A percentile compares a stretch with the other conserved stretches of the same genome.
phyloP scores from a whole-genome alignment of 2,329 filamentous ascomycete genomes.

The Cytospora piceicola region DNA sequence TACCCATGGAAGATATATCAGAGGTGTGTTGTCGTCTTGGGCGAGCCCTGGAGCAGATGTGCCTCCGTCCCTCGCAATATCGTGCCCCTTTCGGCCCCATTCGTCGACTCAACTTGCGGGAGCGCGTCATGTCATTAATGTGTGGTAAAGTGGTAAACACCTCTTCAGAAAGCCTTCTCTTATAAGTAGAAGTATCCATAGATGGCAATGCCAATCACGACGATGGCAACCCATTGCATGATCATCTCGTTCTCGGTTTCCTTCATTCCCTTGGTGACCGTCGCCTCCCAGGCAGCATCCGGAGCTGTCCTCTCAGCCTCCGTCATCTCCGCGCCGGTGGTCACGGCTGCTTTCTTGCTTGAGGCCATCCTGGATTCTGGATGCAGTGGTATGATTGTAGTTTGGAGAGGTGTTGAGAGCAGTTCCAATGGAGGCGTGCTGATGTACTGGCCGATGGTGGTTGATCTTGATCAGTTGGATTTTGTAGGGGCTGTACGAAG shows the following conservation, averaged over 20 bases:
- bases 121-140: too few relatives aligned
- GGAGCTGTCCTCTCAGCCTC: slow-evolving; percentile 25
- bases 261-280: slow-evolving; percentile 29
- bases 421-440: neutral
- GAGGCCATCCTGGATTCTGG: slow-evolving; percentile 5
- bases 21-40: too few relatives aligned
- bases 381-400: neutral
- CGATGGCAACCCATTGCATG: slow-evolving; percentile 25
- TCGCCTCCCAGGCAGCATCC: slow-evolving; percentile 27
- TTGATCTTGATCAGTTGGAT: neutral
- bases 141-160: too few relatives aligned
- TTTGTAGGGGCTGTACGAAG: too few relatives aligned
- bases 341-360: slow-evolving; percentile 8
- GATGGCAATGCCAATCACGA: slow-evolving; percentile 27
- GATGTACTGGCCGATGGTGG: neutral
- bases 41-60: too few relatives aligned
- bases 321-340: slow-evolving; percentile 23
- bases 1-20: too few relatives aligned
- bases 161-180: neutral
- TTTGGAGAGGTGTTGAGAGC: too few relatives aligned
- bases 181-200: slow-evolving; percentile 23
- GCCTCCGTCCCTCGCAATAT: too few relatives aligned
- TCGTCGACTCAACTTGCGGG: too few relatives aligned
- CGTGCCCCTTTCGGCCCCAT: too few relatives aligned
- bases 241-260: slow-evolving; percentile 29